Base-by-base conservation (phyloP, 2,329 filamentous ascomycete species). In the Rachicladosporium sp. region DNA sequence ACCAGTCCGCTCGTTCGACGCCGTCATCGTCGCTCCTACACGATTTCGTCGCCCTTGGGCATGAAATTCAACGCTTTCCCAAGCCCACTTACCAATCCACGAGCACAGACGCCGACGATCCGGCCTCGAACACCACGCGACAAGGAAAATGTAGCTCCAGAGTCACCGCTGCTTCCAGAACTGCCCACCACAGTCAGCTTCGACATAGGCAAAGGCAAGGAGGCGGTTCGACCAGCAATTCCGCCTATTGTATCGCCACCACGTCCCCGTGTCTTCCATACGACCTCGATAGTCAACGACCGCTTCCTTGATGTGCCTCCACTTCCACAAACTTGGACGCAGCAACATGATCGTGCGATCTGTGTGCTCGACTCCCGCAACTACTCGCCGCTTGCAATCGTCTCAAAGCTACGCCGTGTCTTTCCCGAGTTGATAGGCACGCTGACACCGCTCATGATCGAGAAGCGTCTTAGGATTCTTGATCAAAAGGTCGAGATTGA, bases 401-500 rank as follows among this genome's bases (percentile, higher is more conserved):
- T 59, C 36, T 35, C 41, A 11, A 54, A 55, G 33, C 37, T 61
- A 4, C 50, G 52, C 6, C 43, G 51, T 13, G 46, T 49, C 5
- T 60, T 59, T 31, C 53, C 52, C 8, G 47, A 54, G 31, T 41
- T 60, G 19, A 29, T 40, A 7, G 50, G 46, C 19, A 44, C 47
- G 4, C 42, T 61, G 33, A 60, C 52, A 8, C 37, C 49, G 4
- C 44, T 38, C 9, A 56, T 56, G 56, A 46, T 61, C 35, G 56
- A 61, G 40, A 58, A 55, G 45, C 45, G 58, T 29, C 50, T 61
- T 6, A 45, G 53, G 12, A 50, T 54, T 30, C 48, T 61, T 8
- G 58, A 61, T 40, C 56, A 59, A 41, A 49, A 52, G 34, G 37
- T 53, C 12, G 51, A 59, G 15, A 41, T 58, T 15, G 50, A 54